These are phyloP conservation scores for Bryoglossum gracile DNA, from an alignment of 495 filamentous ascomycete genomes.

Conservation along the genomic window DNA sequence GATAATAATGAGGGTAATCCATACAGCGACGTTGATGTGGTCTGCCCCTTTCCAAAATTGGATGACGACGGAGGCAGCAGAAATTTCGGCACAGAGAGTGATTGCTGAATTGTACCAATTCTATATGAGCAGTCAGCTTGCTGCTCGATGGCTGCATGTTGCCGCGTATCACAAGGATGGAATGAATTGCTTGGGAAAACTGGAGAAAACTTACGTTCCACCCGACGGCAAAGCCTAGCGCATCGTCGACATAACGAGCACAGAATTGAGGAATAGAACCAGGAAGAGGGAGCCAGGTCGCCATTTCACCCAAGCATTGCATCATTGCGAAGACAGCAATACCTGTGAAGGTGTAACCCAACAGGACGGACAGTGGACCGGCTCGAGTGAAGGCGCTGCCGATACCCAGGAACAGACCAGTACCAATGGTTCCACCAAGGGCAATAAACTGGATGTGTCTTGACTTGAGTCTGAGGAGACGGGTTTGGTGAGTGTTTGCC, in stretches of 20 bases:
- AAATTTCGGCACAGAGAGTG: constrained; percentile 69
- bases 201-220: constrained; percentile 62
- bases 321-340: constrained; percentile 56
- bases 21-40: constrained; percentile 51
- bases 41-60: constrained; percentile 59
- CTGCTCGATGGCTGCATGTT: background rate
- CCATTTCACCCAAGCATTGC: constrained; percentile 32
- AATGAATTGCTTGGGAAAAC: no score
- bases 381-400: constrained; percentile 53
- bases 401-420: constrained; percentile 67
- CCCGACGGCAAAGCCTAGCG: constrained; percentile 71
- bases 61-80: constrained; percentile 66
- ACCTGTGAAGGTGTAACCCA: constrained; percentile 65
- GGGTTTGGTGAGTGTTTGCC: background rate
- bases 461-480: constrained; percentile 27
- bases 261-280: constrained; percentile 72
- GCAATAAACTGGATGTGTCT: constrained; percentile 57
- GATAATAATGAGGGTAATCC: constrained; percentile 71
- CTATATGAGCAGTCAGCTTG: constrained; percentile 17
- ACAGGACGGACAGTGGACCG: constrained; percentile 59
- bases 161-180: no score
- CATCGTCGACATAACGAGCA: constrained; percentile 62
- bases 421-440: constrained; percentile 66
- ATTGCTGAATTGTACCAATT: constrained; percentile 51
- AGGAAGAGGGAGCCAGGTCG: constrained; percentile 52